Percentiles rank a stretch among this genome's conserved stretches.
These are phyloP conservation scores for Coleophoma cylindrospora DNA, from an alignment of 2,329 filamentous ascomycete species.

Conservation along the genomic window DNA sequence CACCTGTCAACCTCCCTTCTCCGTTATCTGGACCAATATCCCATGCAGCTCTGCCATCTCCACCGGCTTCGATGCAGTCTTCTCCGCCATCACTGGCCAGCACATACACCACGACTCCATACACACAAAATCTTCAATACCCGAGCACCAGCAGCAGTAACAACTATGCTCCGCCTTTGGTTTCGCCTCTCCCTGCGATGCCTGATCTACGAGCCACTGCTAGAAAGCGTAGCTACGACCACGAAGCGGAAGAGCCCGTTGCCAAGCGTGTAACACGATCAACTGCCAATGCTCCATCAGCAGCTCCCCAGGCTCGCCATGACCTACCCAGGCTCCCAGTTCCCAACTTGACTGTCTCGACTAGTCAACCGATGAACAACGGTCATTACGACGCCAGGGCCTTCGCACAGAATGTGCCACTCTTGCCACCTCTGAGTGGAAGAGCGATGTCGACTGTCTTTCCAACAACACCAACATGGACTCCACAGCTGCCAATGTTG, in stretches of 20 bases:
- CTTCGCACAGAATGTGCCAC: constrained; percentile 18
- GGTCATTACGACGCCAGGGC: constrained; percentile 12
- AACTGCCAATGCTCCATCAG: constrained; percentile 3
- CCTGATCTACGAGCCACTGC: constrained; percentile 30
- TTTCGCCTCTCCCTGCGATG: constrained; percentile 24
- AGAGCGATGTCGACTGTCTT: constrained; percentile 78
- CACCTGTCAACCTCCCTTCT: constrained; percentile 16
- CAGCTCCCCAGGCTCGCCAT: constrained; percentile 10
- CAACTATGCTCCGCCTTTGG: constrained; percentile 28
- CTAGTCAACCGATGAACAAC: constrained; percentile 20
- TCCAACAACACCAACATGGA: constrained; percentile 44
- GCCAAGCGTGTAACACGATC: constrained; percentile 38
- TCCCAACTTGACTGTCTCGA: constrained; percentile 57
- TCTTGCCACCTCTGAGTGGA: constrained; percentile 24
- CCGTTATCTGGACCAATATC: constrained; percentile 25
- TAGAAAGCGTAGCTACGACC: constrained; percentile 56
- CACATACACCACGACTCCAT: constrained; percentile 26
- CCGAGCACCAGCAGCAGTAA: constrained; percentile 19
- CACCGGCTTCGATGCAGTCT: constrained; percentile 41
- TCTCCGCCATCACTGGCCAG: constrained; percentile 36
- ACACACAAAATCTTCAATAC: constrained; percentile 24
- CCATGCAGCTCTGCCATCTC: constrained; percentile 43
- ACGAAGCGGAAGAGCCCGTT: constrained; percentile 46
- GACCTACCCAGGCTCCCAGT: constrained; percentile 56
- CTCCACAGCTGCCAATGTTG: constrained; percentile 32